Evolutionary conservation across 148 eudicot genomes (phyloP), one percentile per base, ranked within the genome.

Genomic region (Amaranthus cruentus): DNA sequence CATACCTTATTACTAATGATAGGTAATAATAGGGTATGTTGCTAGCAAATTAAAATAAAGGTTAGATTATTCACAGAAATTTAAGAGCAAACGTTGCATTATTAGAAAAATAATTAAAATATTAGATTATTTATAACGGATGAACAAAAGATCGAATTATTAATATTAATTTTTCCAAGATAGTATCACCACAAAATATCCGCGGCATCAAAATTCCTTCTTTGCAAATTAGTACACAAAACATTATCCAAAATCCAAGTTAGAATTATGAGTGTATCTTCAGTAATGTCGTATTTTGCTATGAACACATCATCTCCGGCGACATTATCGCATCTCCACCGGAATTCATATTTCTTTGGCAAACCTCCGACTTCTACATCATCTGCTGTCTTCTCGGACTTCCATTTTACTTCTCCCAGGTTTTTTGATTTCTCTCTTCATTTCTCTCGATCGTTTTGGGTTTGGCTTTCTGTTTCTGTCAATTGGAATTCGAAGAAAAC

Each of bases 381-480:
- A 13, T 66, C 79, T 50, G 68, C 79, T 50, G 68, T 76, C 66
- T 74, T 68, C 69, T 63, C 84, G 59, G 72, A 65, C 64, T 50
- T 74, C 44, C 76, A 50, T 66, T 63, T 83, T 74, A 70, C 75
- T 63, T 66, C 48, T 59, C 7, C 58, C 69, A 76, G 87, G 87
- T 87, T 56, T 15, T 15, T 12, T 38, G 38, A 28, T 51, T 77
- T 70, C 48, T 73, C 49, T 70, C 66, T 38, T 9, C 57, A 44
- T 63, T 7, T 43, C 21, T 43, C 7, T 47, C 7, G 47, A 7
- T 56, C 18, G 44, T 54, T 61, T 71, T 51, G 58, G 67, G 70
- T 69, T 76, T 62, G 3, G 38, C 4, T 7, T 46, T 46, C 3
- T 13, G n/a, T 0, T 42, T 42, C 62, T 62, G 6, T 11, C 49